Base-by-base conservation (phyloP, 768 basidiomycete genomes). In the Multifurca ochricompacta region DNA sequence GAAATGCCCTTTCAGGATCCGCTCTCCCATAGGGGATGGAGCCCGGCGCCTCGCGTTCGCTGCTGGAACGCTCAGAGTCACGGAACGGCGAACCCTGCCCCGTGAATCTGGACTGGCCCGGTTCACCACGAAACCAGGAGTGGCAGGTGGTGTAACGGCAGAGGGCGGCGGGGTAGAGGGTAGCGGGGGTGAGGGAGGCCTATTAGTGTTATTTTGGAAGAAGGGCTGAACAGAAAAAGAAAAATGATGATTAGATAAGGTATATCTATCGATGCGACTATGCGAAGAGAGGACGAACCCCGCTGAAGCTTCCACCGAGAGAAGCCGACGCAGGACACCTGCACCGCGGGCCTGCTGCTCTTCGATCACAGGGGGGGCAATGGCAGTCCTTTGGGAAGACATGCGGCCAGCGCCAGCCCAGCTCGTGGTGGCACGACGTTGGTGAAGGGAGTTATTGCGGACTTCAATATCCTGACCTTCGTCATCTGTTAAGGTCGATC, bases 1-100 rank as follows among this genome's bases (percentile, higher is more conserved):
- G 62, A 91, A 92, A 63, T 92, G 90, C 8, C 90, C 90, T 73
- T 88, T 92, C 62, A 92, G 77, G 56, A 92, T 91, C 54, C 90
- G 77, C 70, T 92, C 90, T 59, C 89, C 91, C 90, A 91, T 91
- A 6, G 89, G 89, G 35, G 87, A 89, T 18, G 88, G 89, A 3
- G 85, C 87, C 19, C 71, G 67, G 6, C 65, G 74, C 51, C 78
- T 81, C 9, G 76, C 76, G 46, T 76, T 76, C 11, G 44, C 32
- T 13, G 74, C 71, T 44, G 67, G 65, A 39, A 75, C 76, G 8
- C 66, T 56, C 50, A 83, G 65, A 18, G 83, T 85, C 4, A 83
- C 79, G n/a, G 83, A 77, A 18, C 85, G 82, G 68, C 69, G 48
- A 66, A 70, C 59, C 61, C 69, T 53, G 55, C 64, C 14, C 62